Evolutionary conservation across 2,329 filamentous ascomycete genomes (phyloP).

Genomic region (Talaromyces sp.): DNA sequence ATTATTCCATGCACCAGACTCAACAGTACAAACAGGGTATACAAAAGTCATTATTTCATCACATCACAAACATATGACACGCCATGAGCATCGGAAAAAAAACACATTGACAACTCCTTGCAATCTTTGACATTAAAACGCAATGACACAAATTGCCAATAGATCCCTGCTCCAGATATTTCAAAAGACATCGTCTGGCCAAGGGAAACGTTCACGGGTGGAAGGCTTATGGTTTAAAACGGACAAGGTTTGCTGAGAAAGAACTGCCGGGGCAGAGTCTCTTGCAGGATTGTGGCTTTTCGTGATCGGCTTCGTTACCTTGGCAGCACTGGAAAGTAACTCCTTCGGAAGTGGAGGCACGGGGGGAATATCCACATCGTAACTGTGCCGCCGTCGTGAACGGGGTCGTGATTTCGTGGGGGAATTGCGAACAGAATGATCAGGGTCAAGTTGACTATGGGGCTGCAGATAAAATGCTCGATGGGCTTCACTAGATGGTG

Average conservation of each 20-base stretch:
- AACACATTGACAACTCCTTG: not conserved
- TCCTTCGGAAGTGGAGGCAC: constrained; percentile 45
- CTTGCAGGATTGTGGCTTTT: constrained; percentile 19
- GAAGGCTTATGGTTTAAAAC: constrained; percentile 8
- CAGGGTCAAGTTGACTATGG: constrained; percentile 24
- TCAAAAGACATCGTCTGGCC: constrained; percentile 48
- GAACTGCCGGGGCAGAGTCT: constrained; percentile 2
- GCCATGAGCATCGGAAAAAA: not conserved
- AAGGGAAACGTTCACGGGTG: constrained; percentile 38
- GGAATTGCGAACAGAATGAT: constrained; percentile 21
- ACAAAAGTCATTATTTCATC: constrained; percentile 24
- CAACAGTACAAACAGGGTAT: constrained; percentile 27
- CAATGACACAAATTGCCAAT: too few relatives aligned
- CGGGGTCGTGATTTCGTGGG: constrained; percentile 21
- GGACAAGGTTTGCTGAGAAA: constrained; percentile 9
- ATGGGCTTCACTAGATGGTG: constrained; percentile 9
- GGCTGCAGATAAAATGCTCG: constrained; percentile 25
- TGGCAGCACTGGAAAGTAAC: constrained; percentile 31
- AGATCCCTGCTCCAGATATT: too few relatives aligned
- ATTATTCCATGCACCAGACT: too few relatives aligned
- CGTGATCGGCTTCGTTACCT: constrained; percentile 28
- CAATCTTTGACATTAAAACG: too few relatives aligned
- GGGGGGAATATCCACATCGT: constrained; percentile 41
- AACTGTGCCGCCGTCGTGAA: constrained; percentile 12
- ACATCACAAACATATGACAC: constrained; percentile 13